phyloP scores from a whole-genome alignment of 495 filamentous ascomycete species.

The Penicillium angulare region DNA sequence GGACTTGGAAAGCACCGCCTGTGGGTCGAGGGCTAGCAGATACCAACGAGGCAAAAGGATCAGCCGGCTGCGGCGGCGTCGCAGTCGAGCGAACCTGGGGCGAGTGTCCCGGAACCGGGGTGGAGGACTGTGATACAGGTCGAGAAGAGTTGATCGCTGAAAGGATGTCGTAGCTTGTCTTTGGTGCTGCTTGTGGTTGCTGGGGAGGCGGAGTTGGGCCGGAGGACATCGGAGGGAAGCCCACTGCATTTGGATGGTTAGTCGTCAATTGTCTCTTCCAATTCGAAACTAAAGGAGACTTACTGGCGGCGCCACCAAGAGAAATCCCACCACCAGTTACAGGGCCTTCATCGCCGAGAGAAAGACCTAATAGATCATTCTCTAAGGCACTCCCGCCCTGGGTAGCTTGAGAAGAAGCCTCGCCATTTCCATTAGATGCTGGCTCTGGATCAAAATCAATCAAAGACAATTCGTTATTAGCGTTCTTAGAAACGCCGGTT shows the following conservation, averaged over 20 bases:
- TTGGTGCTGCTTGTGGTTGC: constrained; percentile 36
- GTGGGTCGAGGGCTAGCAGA: constrained; percentile 50
- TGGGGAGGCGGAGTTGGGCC: constrained; percentile 31
- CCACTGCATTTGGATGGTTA: constrained; percentile 12
- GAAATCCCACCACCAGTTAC: constrained; percentile 81
- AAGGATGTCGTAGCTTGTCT: constrained; percentile 63
- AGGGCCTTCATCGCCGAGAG: constrained; percentile 60
- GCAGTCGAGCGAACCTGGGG: constrained; percentile 38
- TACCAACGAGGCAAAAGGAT: constrained; percentile 72
- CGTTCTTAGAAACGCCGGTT: constrained; percentile 68
- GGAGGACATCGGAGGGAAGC: constrained; percentile 22
- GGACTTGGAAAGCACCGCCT: constrained; percentile 32
- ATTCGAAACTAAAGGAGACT: constrained; percentile 48
- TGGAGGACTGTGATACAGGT: constrained; percentile 49
- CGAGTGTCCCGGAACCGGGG: constrained; percentile 34
- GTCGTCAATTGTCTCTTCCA: constrained; percentile 11
- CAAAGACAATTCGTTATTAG: constrained; percentile 82
- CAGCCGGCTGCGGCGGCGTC: constrained; percentile 40
- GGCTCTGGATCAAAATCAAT: constrained; percentile 83
- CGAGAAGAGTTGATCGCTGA: constrained; percentile 46
- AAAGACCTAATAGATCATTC: constrained; percentile 69
- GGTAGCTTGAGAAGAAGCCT: constrained; percentile 11
- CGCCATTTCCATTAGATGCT: constrained; percentile 45
- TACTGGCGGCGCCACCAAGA: constrained; percentile 67
- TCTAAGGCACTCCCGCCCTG: constrained; percentile 46